A percentile compares a stretch with the other conserved stretches of the same genome.
These are phyloP conservation scores for Polymyxa betae DNA, from an alignment of 208 protist species.

Conservation along the genomic window DNA sequence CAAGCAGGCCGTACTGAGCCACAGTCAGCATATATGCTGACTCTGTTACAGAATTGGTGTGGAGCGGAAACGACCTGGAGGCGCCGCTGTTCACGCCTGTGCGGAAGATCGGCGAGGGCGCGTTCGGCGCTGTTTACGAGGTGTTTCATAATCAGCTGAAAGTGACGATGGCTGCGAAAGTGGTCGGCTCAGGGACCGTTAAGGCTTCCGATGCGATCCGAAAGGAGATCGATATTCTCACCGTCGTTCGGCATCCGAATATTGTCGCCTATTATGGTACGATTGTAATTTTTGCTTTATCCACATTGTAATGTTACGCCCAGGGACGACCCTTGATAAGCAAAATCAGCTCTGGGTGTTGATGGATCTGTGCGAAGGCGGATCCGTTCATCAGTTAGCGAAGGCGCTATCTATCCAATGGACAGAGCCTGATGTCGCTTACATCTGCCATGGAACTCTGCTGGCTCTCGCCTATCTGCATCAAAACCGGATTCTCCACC, in stretches of 20 bases:
- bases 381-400: slow-evolving; percentile 54
- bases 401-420: background rate
- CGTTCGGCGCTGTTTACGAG: slow-evolving; percentile 47
- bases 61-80: background rate
- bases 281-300: background rate
- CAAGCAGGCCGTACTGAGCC: too few relatives aligned
- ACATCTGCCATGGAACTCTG: slow-evolving; percentile 54
- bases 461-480: slow-evolving; percentile 55
- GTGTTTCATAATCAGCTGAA: slow-evolving; percentile 35
- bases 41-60: too few relatives aligned
- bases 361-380: slow-evolving; percentile 60
- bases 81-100: background rate
- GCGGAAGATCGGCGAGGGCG: slow-evolving; percentile 42
- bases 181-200: background rate
- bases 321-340: slow-evolving; percentile 39
- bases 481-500: slow-evolving; percentile 54
- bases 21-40: too few relatives aligned
- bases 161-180: slow-evolving; percentile 10
- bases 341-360: slow-evolving; percentile 35
- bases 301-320: background rate
- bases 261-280: slow-evolving; percentile 52
- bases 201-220: slow-evolving; percentile 25
- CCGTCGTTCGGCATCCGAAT: slow-evolving; percentile 5
- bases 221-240: slow-evolving; percentile 64
- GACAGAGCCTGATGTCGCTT: slow-evolving; percentile 47